Base-by-base conservation (phyloP, 495 filamentous ascomycete species). In the Penicillium waksmanii region DNA sequence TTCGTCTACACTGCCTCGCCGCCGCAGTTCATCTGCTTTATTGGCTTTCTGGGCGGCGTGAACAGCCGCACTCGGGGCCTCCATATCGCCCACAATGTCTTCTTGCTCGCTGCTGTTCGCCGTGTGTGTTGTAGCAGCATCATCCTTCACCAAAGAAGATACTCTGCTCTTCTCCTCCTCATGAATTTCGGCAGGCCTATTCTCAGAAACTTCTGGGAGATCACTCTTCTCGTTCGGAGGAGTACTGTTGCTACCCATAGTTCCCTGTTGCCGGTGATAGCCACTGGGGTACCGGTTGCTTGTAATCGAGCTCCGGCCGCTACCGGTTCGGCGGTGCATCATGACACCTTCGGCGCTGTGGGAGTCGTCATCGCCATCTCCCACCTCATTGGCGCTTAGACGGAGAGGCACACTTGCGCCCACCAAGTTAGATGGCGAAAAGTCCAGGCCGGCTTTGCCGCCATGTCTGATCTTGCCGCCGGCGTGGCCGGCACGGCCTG, bases 1-100 rank as follows among this genome's bases (percentile, higher is more conserved):
- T 73, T 98, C 95, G 71, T 98, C 96, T 51, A 98, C 92, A 71
- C 95, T 98, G 10, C 94, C 95, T 63, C 92, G 82, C 56, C 94
- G 85, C 67, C 84, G 81, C 36, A 96, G 75, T 36, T 96, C 92
- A 11, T 93, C 91, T 1, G 84, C 79, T 56, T 81, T 89, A 71
- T 88, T 88, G 51, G 85, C 82, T 63, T 89, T 89, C 67, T 89
- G 82, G 18, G 83, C 82, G 53, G 85, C 76, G 3, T 81, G 69
- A 17, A 60, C 57, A 17, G 69, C 71, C 19, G 73, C 68, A 61
- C 67, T 74, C 1, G 80, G 78, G 10, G 77, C 77, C 33, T 69
- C 60, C 77, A 89, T 81, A 35, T 82, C 76, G 15, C 80, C 81
- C 33, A 87, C 70, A 5, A 74, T 73, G 46, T 82, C 79, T 58